Evolutionary conservation across 2,329 filamentous ascomycete species (phyloP), one percentile per base, ranked within the genome.

Genomic region (Botrytis medusae): DNA sequence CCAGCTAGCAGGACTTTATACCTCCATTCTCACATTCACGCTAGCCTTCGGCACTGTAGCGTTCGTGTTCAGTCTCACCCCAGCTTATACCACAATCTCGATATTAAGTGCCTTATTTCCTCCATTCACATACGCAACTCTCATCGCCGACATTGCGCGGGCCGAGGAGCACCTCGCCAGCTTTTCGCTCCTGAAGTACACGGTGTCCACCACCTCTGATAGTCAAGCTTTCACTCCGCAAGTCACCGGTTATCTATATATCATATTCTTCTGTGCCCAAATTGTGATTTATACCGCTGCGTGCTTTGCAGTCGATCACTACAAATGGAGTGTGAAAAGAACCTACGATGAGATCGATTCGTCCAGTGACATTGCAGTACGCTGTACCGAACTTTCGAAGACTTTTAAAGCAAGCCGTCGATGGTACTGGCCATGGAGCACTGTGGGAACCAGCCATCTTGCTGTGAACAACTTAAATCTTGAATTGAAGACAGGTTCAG

Each of bases 401-500:
- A 59, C 57, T 34, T 59, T 34, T 5, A 4, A 32, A 59, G 29
- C 18, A 10, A 59, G 29, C 57, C 57, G 57, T 34, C 57, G 57
- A 59, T 59, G 29, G 57, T 59, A 59, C 57, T 59, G 57, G 57
- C 57, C 57, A 59, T 59, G 57, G 57, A 59, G 57, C 57, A 59
- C 57, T 4, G 57, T 34, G 29, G 57, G 29, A 59, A 59, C 29
- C 57, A 59, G 57, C 29, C 57, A 59, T 59, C 57, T 59, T 22
- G 57, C 57, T 20, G 57, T 59, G 1, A 59, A 59, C 29, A 34
- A 1, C 22, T 59, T 59, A 2, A 59, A 59, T 59, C n/a, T 59
- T 34, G 57, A 59, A 59, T 59, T 59, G 18, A 59, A 34, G 57
- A 59, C 57, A 20, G 57, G 57, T 59, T 59, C 29, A 59, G 57